These are phyloP conservation scores for Smallanthus sonchifolius DNA, from an alignment of 129 eudicot species.

Conservation along the genomic window DNA sequence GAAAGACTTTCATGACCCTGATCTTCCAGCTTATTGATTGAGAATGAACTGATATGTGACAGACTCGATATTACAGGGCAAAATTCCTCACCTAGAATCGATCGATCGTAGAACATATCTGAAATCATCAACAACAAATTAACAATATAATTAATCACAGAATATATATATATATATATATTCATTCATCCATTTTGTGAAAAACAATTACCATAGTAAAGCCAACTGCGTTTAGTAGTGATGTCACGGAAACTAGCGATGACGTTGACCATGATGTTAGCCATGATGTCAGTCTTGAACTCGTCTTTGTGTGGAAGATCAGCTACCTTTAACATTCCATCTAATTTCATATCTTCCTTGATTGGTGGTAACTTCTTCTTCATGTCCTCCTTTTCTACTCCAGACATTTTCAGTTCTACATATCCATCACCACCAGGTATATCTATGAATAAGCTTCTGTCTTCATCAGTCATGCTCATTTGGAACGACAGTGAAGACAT, in stretches of 20 bases:
- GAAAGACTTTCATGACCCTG: background rate
- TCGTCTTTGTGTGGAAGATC: too few relatives aligned
- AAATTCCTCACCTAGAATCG: background rate
- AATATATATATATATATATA: background rate
- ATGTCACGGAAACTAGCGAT: background rate
- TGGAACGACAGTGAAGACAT: background rate
- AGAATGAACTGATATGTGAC: background rate
- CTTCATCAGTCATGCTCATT: background rate
- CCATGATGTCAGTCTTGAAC: too few relatives aligned
- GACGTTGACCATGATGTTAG: background rate
- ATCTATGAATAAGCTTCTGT: too few relatives aligned
- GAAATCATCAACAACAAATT: background rate
- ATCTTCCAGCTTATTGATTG: background rate
- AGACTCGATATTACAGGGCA: background rate
- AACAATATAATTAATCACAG: background rate
- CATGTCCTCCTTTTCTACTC: background rate
- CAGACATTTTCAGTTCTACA: background rate
- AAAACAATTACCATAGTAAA: background rate
- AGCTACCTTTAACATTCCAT: too few relatives aligned
- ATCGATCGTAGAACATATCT: background rate
- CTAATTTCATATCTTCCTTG: too few relatives aligned
- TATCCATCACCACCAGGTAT: background rate
- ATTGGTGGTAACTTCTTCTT: background rate
- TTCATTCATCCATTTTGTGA: too few relatives aligned
- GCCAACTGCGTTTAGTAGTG: background rate